These are phyloP conservation scores for Hirsutella rhossiliensis DNA, from an alignment of 2,329 filamentous ascomycete species.

Conservation along the genomic window DNA sequence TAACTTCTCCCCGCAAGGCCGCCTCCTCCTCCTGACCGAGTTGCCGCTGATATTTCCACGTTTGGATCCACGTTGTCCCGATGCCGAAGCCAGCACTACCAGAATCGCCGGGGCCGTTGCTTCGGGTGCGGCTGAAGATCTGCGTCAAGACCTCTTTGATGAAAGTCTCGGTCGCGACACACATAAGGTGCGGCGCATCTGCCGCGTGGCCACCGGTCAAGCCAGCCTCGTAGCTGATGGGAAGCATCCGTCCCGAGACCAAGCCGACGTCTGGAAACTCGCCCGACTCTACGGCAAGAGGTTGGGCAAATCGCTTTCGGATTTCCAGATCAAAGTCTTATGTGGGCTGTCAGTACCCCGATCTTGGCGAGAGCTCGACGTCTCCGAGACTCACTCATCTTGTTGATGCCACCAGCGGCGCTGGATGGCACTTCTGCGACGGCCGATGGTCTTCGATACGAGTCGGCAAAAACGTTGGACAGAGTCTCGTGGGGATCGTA, in stretches of 20 bases:
- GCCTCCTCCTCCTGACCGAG: slow-evolving; percentile 65
- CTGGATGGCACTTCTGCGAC: slow-evolving; percentile 52
- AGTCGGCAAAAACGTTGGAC: slow-evolving; percentile 38
- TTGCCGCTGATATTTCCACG: slow-evolving; percentile 63
- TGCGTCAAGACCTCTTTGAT: slow-evolving; percentile 54
- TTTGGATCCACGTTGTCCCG: slow-evolving; percentile 63
- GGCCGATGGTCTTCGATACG: slow-evolving; percentile 31
- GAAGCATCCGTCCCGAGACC: slow-evolving; percentile 53
- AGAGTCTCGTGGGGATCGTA: slow-evolving; percentile 44
- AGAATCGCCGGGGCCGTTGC: slow-evolving; percentile 51
- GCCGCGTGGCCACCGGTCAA: slow-evolving; percentile 44
- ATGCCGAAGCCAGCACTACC: slow-evolving; percentile 51
- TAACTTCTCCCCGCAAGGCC: slow-evolving; percentile 59
- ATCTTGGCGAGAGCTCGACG: not conserved
- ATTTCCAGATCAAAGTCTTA: slow-evolving; percentile 56
- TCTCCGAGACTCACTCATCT: slow-evolving; percentile 53
- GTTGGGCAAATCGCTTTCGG: slow-evolving; percentile 51
- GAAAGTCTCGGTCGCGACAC: slow-evolving; percentile 53
- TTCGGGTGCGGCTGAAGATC: slow-evolving; percentile 51
- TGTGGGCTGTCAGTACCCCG: slow-evolving; percentile 7
- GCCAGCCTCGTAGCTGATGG: slow-evolving; percentile 55
- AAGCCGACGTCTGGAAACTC: slow-evolving; percentile 56
- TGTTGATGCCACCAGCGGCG: slow-evolving; percentile 60
- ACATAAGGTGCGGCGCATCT: slow-evolving; percentile 52
- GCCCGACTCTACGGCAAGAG: slow-evolving; percentile 53